Evolutionary conservation across 345 rosid species (phyloP).

Genomic region (Rhodamnia rubescens): DNA sequence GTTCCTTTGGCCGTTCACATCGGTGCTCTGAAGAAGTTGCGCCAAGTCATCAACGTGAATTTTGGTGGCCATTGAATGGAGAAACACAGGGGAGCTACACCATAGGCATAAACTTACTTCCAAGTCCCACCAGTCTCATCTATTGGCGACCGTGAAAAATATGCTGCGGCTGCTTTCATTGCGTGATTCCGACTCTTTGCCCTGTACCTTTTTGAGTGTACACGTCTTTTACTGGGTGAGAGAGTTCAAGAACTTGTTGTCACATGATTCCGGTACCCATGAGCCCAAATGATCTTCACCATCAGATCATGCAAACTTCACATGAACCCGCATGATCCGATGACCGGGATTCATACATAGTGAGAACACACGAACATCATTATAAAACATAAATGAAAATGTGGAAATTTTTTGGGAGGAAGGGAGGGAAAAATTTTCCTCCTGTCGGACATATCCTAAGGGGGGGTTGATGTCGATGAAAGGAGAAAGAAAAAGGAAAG

Average conservation of each 20-base stretch:
- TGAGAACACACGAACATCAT: not conserved
- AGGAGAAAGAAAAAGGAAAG: not conserved
- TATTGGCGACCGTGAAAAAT: not conserved
- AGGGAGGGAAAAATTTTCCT: not conserved
- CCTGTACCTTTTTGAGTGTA: no score
- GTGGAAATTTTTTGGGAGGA: not conserved
- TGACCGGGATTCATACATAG: not conserved
- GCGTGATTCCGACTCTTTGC: not conserved
- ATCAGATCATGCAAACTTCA: not conserved
- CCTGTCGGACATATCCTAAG: not conserved
- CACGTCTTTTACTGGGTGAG: not conserved
- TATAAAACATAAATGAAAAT: not conserved
- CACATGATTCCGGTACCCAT: not conserved
- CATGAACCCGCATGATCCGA: not conserved
- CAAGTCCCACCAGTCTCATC: not conserved
- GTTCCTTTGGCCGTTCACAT: not conserved
- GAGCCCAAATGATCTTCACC: not conserved
- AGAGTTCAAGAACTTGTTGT: not conserved
- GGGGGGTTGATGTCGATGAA: not conserved
- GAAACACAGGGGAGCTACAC: not conserved
- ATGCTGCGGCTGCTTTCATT: not conserved
- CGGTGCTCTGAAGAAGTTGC: conserved; percentile 4
- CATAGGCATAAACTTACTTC: not conserved
- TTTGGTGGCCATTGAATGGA: conserved; percentile 20
- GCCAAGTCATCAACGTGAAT: conserved; percentile 25